A percentile compares a stretch with the other conserved stretches of the same genome.
These are phyloP conservation scores for Boletus rufocinnamomeus DNA, from an alignment of 768 basidiomycete genomes.

Conservation along the genomic window DNA sequence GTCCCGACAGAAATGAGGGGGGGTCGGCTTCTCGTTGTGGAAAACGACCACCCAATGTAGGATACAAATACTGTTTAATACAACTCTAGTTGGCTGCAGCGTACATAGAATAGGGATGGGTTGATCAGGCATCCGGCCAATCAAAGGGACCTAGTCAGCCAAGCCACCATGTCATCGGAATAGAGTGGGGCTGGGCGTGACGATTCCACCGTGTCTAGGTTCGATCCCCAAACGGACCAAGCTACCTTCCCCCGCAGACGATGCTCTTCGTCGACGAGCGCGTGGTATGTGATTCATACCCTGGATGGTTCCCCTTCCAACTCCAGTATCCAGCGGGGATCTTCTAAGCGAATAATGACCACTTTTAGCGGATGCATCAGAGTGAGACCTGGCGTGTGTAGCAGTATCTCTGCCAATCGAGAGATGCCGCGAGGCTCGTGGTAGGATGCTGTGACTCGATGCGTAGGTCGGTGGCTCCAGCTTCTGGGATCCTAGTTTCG, in stretches of 20 bases:
- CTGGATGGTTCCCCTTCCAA: neutral
- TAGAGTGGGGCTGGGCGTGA: neutral
- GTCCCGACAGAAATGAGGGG: neutral
- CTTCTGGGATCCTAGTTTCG: slow-evolving; percentile 67
- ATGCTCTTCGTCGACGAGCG: slow-evolving; percentile 44
- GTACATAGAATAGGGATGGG: neutral
- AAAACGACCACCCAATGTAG: slow-evolving; percentile 1
- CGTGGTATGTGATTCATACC: slow-evolving; percentile 16
- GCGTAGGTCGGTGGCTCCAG: slow-evolving; percentile 45
- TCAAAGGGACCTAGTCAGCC: neutral
- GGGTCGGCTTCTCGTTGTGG: slow-evolving; percentile 6
- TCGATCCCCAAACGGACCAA: slow-evolving; percentile 7
- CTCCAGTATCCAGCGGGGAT: slow-evolving; percentile 11
- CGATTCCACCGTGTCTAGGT: slow-evolving; percentile 2
- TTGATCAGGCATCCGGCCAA: neutral
- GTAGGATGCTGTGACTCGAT: slow-evolving; percentile 1
- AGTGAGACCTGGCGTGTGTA: slow-evolving; percentile 24
- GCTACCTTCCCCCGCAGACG: slow-evolving; percentile 46
- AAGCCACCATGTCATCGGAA: slow-evolving; percentile 1
- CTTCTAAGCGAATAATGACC: slow-evolving; percentile 13
- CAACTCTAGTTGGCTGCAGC: slow-evolving; percentile 1
- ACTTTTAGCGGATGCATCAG: slow-evolving; percentile 25
- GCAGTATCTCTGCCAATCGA: slow-evolving; percentile 4
- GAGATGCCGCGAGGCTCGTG: slow-evolving; percentile 7
- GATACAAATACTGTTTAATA: slow-evolving; percentile 5